phyloP scores from a whole-genome alignment of 768 basidiomycete genomes.

The Lactarius akahatsu region DNA sequence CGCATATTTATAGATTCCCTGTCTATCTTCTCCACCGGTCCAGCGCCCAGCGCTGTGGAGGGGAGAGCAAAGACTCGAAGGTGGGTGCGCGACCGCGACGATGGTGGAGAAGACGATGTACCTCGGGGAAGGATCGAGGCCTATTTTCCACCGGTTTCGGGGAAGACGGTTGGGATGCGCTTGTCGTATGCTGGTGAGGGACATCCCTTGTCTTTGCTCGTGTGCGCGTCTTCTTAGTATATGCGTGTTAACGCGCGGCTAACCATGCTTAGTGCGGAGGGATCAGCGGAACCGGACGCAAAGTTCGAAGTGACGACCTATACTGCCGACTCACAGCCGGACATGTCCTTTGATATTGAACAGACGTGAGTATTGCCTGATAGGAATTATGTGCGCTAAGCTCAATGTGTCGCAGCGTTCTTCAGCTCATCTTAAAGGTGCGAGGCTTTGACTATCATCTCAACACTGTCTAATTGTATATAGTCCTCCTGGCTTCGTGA shows the following conservation, averaged over 20 bases:
- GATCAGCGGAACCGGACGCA: conserved; percentile 77
- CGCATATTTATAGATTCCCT: conserved; percentile 84
- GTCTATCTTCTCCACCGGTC: conserved; percentile 86
- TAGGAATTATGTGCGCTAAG: conserved; percentile 12
- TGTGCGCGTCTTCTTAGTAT: conserved; percentile 51
- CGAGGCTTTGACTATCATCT: conserved; percentile 70
- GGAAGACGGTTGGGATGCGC: conserved; percentile 80
- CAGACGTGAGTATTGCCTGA: conserved; percentile 46
- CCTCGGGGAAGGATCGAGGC: conserved; percentile 52
- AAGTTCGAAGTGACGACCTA: conserved; percentile 86
- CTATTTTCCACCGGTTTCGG: conserved; percentile 48
- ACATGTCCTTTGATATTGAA: conserved; percentile 73
- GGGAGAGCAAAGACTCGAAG: conserved; percentile 42
- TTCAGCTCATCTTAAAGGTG: conserved; percentile 45
- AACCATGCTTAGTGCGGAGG: conserved; percentile 57
- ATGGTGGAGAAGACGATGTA: conserved; percentile 45
- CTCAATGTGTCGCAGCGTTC: conserved; percentile 13
- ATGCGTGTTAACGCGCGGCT: neutral
- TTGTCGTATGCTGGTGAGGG: conserved; percentile 80
- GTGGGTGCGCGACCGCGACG: conserved; percentile 47
- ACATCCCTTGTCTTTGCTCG: conserved; percentile 69
- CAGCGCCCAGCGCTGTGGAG: conserved; percentile 34
- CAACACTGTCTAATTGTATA: neutral
- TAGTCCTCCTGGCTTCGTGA: conserved; percentile 92
- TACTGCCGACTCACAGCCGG: conserved; percentile 77